Base-by-base conservation (phyloP, 257 asterid species). In the Verbena officinalis region DNA sequence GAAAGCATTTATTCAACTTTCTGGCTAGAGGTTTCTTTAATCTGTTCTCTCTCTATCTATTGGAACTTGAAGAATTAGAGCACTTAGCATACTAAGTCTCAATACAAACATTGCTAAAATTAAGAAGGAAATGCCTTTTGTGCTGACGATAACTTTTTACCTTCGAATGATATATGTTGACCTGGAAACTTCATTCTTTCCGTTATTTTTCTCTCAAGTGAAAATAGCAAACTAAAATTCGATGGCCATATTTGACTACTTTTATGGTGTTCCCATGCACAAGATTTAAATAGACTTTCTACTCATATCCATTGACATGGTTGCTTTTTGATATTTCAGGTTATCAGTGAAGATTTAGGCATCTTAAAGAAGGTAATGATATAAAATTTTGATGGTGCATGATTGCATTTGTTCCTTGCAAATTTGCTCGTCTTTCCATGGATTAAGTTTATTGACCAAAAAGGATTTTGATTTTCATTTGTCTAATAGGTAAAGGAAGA, bases 311-410 rank as follows among this genome's bases (percentile, higher is more conserved):
- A 40, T 56, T 57, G 42, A 54, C 39, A 17, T 30, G 67, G 44
- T 6, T 51, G 44, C 55, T 31, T 59, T 46, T 42, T 49, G 40
- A 46, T 64, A 43, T 43, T 75, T 72, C 96, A 93, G 99, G 96
- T 88, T 63, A 65, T 93, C 52, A 81, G 75, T 55, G 97, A 88
- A 73, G 97, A 93, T 83, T 68, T 93, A 59, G 97, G 95, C 24
- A 81, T 93, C 66, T 8, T 86, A 59, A 93, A 93, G 86, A 86
- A 87, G 99, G 99, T 90, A 80, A 55, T 67, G 23, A 24, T 38
- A 24, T 40, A 14, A 17, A 30, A 39, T 21, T 20, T 36, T 21
- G 49, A 8, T 59, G 43, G 57, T 78, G 65, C 69, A 64, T 71
- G 57, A n/a, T 22, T 40, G 20, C 16, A 17, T 50, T 36, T 27